These are phyloP conservation scores for Schizopora paradoxa DNA, from an alignment of 1,284 basidiomycete species.

Conservation along the genomic window DNA sequence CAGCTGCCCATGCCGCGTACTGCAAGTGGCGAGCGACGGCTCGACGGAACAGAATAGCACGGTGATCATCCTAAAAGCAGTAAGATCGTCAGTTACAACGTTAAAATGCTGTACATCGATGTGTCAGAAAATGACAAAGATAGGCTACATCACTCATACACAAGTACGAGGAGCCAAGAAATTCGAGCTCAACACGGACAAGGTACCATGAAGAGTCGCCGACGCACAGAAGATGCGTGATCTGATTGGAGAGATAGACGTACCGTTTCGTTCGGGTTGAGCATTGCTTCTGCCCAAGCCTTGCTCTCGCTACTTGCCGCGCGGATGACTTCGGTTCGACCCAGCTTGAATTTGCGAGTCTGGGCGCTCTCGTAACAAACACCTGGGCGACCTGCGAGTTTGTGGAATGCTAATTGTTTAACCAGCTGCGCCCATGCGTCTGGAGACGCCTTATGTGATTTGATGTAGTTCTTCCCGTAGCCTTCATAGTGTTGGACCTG, in stretches of 20 bases:
- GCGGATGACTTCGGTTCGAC: constrained; percentile 94
- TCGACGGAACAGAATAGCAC: constrained; percentile 68
- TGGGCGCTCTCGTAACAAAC: constrained; percentile 94
- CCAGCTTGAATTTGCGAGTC: constrained; percentile 88
- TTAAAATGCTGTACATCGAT: constrained; percentile 19
- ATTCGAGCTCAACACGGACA: too few species aligned
- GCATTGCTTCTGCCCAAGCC: constrained; percentile 87
- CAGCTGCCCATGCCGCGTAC: constrained; percentile 88
- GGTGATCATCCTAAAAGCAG: constrained; percentile 48
- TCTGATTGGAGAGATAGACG: too few species aligned
- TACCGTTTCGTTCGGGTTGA: constrained; percentile 52
- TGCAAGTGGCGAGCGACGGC: constrained; percentile 82
- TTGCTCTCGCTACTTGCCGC: constrained; percentile 80
- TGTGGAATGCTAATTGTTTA: constrained; percentile 94
- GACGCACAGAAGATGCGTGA: too few species aligned
- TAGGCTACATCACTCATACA: not conserved
- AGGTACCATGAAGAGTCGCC: too few species aligned
- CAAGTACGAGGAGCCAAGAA: too few species aligned
- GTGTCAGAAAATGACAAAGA: constrained; percentile 1
- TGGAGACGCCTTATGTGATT: constrained; percentile 84
- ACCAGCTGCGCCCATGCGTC: constrained; percentile 95
- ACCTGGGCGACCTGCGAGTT: constrained; percentile 74
- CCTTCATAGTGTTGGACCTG: constrained; percentile 84
- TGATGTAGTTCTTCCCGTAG: constrained; percentile 89
- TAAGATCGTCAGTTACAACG: constrained; percentile 1